Conservation (phyloP, 306 rosid genomes). For the Prunus padus region DNA sequence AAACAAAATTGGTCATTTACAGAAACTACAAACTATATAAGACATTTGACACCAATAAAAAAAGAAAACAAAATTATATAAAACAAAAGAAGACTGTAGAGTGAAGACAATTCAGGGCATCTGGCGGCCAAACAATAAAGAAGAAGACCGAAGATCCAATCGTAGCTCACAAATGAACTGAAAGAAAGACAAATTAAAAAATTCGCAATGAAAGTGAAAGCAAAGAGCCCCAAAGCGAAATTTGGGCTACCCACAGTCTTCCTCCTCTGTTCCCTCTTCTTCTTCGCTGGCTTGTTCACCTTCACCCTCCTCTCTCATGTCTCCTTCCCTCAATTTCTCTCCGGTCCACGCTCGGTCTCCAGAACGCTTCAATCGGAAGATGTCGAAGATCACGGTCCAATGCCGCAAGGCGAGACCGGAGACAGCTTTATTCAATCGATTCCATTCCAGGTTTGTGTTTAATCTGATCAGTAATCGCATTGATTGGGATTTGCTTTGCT, state of each 20-base stretch:
- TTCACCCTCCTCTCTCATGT: conserved; percentile 23
- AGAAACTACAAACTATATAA: too few relatives aligned
- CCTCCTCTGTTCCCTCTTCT: conserved; percentile 24
- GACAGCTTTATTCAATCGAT: conserved; percentile 23
- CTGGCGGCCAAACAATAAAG: neutral
- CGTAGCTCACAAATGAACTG: neutral
- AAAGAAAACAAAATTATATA: too few relatives aligned
- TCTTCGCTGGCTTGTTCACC: conserved; percentile 17
- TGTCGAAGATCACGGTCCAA: neutral
- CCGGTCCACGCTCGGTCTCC: conserved; percentile 10
- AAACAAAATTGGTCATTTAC: too few relatives aligned
- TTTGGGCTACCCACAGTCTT: conserved; percentile 12
- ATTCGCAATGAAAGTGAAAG: conserved; percentile 22
- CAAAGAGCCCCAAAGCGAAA: conserved; percentile 17
- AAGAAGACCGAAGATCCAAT: neutral
- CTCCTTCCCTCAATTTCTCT: neutral
- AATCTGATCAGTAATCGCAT: neutral
- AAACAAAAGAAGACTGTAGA: neutral
- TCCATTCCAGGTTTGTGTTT: conserved; percentile 36
- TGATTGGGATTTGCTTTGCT: neutral
- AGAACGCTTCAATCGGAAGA: conserved; percentile 24
- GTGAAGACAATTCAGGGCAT: neutral
- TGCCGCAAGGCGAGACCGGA: conserved; percentile 30
- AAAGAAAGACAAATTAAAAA: neutral
- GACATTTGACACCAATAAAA: too few relatives aligned